phyloP scores from a whole-genome alignment of 2,329 filamentous ascomycete species.

The Iodosphaeria phyllophila region DNA sequence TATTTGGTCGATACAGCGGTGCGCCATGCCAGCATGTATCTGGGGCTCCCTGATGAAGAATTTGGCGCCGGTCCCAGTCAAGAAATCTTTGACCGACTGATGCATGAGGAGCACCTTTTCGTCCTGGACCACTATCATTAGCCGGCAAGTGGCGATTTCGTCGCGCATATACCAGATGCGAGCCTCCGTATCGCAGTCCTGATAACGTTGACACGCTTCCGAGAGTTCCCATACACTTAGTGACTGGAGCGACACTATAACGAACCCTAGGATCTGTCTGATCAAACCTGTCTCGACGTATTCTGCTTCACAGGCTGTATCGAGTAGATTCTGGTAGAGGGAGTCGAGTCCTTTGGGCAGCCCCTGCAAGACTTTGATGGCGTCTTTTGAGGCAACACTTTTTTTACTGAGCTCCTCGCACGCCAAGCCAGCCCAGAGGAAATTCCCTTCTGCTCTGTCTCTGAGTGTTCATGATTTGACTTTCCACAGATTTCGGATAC shows the following conservation, averaged over 20 bases:
- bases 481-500: too few relatives aligned
- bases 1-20: not conserved
- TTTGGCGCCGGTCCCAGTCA: not conserved
- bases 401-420: not conserved
- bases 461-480: too few relatives aligned
- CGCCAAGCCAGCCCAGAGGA: not conserved
- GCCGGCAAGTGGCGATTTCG: not conserved
- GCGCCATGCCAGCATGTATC: not conserved
- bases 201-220: not conserved
- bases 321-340: not conserved
- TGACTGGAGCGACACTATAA: not conserved
- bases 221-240: not conserved
- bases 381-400: slow-evolving; percentile 1
- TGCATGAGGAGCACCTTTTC: not conserved
- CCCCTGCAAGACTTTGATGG: not conserved
- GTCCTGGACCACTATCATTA: not conserved
- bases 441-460: not conserved
- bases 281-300: not conserved
- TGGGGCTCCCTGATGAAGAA: too few relatives aligned
- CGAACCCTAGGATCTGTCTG: not conserved
- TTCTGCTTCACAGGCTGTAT: not conserved
- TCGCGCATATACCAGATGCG: not conserved
- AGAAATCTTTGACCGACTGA: slow-evolving; percentile 1
- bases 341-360: not conserved
- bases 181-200: not conserved